A percentile compares a stretch with the other conserved stretches of the same genome.
These are phyloP conservation scores for Cyathus olla DNA, from an alignment of 1,284 basidiomycete species.

Conservation along the genomic window DNA sequence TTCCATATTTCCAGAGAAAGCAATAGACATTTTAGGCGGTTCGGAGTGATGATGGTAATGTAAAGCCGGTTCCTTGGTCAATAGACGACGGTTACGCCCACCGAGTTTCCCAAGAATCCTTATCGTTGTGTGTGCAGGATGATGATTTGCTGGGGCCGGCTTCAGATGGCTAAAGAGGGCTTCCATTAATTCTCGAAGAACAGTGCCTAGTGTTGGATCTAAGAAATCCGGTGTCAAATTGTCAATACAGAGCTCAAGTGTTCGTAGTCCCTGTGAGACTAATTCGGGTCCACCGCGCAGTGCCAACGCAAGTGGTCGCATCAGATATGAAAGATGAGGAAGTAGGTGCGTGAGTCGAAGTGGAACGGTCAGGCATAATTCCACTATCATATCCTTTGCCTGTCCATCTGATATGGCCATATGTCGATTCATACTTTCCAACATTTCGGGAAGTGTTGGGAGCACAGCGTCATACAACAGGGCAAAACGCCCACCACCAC, in stretches of 20 bases:
- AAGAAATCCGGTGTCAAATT: slow-evolving; percentile 99
- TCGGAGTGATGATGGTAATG: slow-evolving; percentile 80
- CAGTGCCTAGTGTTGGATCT: slow-evolving; percentile 95
- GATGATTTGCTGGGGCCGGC: slow-evolving; percentile 91
- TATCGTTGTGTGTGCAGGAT: slow-evolving; percentile 95
- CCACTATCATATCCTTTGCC: slow-evolving; percentile 93
- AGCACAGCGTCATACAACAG: slow-evolving; percentile 97
- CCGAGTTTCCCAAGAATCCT: slow-evolving; percentile 98
- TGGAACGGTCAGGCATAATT: slow-evolving; percentile 97
- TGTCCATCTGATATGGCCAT: slow-evolving; percentile 84
- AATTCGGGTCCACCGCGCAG: slow-evolving; percentile 91
- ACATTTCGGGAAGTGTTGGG: slow-evolving; percentile 96
- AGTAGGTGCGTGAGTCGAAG: slow-evolving; percentile 95
- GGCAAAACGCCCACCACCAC: slow-evolving; percentile 93
- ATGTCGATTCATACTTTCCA: slow-evolving; percentile 94
- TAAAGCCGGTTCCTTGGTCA: slow-evolving; percentile 86
- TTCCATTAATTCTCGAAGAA: slow-evolving; percentile 94
- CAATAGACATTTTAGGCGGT: slow-evolving; percentile 76
- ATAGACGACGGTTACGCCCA: slow-evolving; percentile 91
- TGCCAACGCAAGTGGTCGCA: slow-evolving; percentile 96
- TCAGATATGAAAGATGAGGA: slow-evolving; percentile 95
- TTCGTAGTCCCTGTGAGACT: slow-evolving; percentile 95
- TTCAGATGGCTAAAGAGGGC: slow-evolving; percentile 93
- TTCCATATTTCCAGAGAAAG: slow-evolving; percentile 80
- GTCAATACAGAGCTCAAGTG: slow-evolving; percentile 99